A percentile compares a stretch with the other conserved stretches of the same genome.
These are phyloP conservation scores for Bromus sterilis DNA, from an alignment of 176 grass and related monocot genomes.

Conservation along the genomic window DNA sequence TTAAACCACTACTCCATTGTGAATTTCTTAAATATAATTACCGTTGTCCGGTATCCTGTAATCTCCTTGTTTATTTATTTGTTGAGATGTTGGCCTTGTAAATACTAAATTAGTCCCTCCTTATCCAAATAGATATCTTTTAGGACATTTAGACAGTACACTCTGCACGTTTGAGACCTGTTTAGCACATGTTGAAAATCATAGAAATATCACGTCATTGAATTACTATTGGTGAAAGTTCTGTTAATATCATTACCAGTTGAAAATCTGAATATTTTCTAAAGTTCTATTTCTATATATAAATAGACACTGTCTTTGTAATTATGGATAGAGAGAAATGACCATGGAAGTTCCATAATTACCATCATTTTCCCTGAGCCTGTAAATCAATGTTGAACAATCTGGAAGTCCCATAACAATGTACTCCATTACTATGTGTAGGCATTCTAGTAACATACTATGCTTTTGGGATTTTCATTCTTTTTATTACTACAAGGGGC, in stretches of 20 bases:
- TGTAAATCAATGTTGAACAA: conserved; percentile 11
- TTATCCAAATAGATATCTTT: neutral
- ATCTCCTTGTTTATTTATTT: neutral
- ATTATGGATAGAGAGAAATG: conserved; percentile 1
- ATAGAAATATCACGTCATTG: neutral
- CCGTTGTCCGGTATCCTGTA: neutral
- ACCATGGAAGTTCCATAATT: neutral
- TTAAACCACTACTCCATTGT: neutral
- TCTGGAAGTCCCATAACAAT: neutral
- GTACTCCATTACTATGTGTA: neutral
- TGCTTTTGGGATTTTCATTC: neutral
- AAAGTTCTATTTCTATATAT: neutral
- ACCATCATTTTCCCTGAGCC: neutral
- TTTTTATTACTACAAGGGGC: neutral
- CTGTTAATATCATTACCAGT: neutral
- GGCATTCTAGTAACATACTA: neutral
- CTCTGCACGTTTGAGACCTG: neutral
- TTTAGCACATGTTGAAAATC: neutral
- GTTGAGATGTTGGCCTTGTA: neutral
- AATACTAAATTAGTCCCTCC: neutral
- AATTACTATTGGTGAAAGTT: neutral
- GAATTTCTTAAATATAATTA: neutral
- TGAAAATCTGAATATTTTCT: neutral
- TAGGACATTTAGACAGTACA: neutral
- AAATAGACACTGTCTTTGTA: neutral